phyloP scores from a whole-genome alignment of 768 basidiomycete genomes.

The Dacryopinax primogenitus region DNA sequence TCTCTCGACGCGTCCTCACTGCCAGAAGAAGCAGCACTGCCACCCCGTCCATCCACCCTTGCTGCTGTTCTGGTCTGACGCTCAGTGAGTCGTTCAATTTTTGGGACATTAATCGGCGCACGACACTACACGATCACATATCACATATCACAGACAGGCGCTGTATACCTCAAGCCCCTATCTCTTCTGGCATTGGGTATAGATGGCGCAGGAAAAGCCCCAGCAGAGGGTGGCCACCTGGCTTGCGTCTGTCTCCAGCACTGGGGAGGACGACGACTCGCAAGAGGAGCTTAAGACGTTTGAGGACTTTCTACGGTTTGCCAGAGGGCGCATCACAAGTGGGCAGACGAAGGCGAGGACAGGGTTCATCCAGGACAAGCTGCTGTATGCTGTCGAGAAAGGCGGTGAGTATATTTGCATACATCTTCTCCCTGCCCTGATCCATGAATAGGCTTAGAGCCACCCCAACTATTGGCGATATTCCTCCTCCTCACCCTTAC shows the following conservation, averaged over 20 bases:
- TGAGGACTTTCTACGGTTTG: slow-evolving; percentile 26
- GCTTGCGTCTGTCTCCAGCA: neutral
- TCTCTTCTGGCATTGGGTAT: slow-evolving; percentile 1
- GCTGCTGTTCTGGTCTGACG: neutral
- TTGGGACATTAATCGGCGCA: neutral
- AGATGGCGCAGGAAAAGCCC: neutral
- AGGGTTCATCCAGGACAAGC: slow-evolving; percentile 50
- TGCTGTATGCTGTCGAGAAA: slow-evolving; percentile 44
- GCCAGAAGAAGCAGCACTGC: neutral
- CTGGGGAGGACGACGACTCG: neutral
- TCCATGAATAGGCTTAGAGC: slow-evolving; percentile 38
- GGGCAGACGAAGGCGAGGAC: slow-evolving; percentile 43
- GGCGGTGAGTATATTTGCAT: too few relatives aligned
- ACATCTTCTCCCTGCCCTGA: neutral
- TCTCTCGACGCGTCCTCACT: neutral
- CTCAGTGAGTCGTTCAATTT: neutral
- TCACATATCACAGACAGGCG: slow-evolving; percentile 1
- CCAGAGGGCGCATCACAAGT: slow-evolving; percentile 38
- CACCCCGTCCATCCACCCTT: neutral
- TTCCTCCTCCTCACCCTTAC: slow-evolving; percentile 62
- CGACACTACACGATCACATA: neutral
- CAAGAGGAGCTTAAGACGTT: slow-evolving; percentile 9
- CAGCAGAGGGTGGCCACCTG: neutral
- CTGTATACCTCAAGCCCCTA: slow-evolving; percentile 8
- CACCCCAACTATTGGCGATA: slow-evolving; percentile 52